Evolutionary conservation across 257 asterid species (phyloP), one percentile per base, ranked within the genome.

Genomic region (Jaltomata sinuosa): DNA sequence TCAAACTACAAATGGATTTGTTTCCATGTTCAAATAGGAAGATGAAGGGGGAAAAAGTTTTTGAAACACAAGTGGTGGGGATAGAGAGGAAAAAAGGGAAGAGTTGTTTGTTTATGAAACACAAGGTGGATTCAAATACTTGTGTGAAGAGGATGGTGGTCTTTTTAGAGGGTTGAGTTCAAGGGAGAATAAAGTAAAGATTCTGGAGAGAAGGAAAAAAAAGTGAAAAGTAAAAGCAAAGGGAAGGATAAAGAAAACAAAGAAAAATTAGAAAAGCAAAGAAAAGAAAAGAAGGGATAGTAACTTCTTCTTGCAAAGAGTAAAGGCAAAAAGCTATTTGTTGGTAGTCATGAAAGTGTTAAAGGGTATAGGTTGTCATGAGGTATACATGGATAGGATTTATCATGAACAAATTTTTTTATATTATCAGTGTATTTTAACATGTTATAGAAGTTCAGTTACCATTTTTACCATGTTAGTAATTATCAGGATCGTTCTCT

Each of bases 221-320:
- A 84, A 80, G 67, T 62, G 79, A 81, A 64, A 83, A 87, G 71
- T 57, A 74, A 84, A 80, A 84, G 81, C 83, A 25, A 87, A 21
- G 71, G 29, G 42, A 49, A 18, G 68, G 68, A 71, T 54, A 31
- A 79, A 65, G 52, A 84, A 42, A 83, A 62, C 25, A 84, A 83
- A 84, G 77, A 21, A 85, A 18, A 22, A 15, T n/a, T 45, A n/a
- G 27, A 31, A 79, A 77, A 53, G 84, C 67, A 84, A 77, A 86
- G 76, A 64, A 61, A 83, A 83, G 25, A 87, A 87, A 87, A 93
- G 88, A 85, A 83, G 85, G 89, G 86, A 90, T 92, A 92, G 92
- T 90, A 92, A 91, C 91, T 91, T 94, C 91, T 91, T 94, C 91
- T 91, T 92, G 89, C 91, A 92, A 94, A 89, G 92, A 90, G 87